Percentiles rank a stretch among this genome's conserved stretches.
Conservation (phyloP, 495 filamentous ascomycete genomes). For the Niebla homalea region DNA sequence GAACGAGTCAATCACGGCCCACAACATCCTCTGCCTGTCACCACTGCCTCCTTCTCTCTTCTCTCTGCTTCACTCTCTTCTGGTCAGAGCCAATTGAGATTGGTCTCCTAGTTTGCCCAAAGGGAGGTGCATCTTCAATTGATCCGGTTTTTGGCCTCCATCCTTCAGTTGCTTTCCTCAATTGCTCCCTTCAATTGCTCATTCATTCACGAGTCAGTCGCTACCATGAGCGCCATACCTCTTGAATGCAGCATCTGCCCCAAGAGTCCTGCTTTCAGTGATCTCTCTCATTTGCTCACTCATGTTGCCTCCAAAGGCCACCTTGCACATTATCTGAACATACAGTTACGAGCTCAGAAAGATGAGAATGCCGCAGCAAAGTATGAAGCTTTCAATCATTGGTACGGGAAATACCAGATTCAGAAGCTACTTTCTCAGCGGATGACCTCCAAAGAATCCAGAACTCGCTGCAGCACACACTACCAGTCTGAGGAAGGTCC, state of each 20-base stretch:
- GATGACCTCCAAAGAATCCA: conserved; percentile 56
- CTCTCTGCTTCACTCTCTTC: too few relatives aligned
- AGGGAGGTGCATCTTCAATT: too few relatives aligned
- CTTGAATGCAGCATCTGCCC: conserved; percentile 71
- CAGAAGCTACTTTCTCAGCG: conserved; percentile 55
- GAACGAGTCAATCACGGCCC: too few relatives aligned
- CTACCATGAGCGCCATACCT: conserved; percentile 40
- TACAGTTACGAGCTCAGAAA: conserved; percentile 47
- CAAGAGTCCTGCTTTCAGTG: conserved; percentile 65
- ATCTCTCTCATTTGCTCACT: conserved; percentile 77
- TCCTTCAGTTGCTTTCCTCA: too few relatives aligned
- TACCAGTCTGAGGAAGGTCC: not conserved
- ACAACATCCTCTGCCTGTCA: too few relatives aligned
- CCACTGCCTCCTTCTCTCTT: too few relatives aligned
- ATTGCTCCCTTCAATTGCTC: too few relatives aligned
- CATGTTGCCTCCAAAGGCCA: conserved; percentile 80
- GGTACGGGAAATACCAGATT: conserved; percentile 55
- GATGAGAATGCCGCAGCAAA: conserved; percentile 37
- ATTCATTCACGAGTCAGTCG: conserved; percentile 1
- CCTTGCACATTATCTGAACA: conserved; percentile 58
- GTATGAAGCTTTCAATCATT: conserved; percentile 50
- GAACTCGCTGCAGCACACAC: conserved; percentile 22
- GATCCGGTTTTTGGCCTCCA: too few relatives aligned
- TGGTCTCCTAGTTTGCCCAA: too few relatives aligned
- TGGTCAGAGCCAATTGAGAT: too few relatives aligned